Evolutionary conservation across 768 basidiomycete genomes (phyloP).

Genomic region (Mycena leptocephala): DNA sequence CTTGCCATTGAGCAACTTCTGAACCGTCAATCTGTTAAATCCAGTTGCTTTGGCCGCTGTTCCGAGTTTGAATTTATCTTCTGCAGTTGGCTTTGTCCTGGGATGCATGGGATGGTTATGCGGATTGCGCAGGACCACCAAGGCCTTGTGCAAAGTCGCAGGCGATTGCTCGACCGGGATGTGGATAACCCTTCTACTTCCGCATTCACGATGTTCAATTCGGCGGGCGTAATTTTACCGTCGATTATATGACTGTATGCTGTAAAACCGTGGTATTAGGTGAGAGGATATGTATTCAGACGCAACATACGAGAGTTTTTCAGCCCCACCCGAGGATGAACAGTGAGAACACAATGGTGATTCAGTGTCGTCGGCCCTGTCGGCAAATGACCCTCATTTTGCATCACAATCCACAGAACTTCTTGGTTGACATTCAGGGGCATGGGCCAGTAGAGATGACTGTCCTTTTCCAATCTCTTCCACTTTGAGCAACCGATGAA

Average conservation of each 20-base stretch:
- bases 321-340: conserved; percentile 9
- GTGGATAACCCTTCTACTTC: background rate
- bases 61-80: too few relatives aligned
- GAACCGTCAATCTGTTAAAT: too few relatives aligned
- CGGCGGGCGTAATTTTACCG: background rate
- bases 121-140: too few relatives aligned
- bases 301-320: conserved; percentile 13
- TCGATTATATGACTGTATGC: too few relatives aligned
- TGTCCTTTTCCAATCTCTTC: background rate
- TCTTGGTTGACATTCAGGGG: background rate
- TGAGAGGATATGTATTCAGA: too few relatives aligned
- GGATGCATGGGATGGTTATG: too few relatives aligned
- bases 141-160: too few relatives aligned
- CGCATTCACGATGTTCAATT: background rate
- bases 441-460: background rate
- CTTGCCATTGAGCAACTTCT: too few relatives aligned
- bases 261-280: too few relatives aligned
- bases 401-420: background rate
- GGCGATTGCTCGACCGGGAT: too few relatives aligned
- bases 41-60: too few relatives aligned
- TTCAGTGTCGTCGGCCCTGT: background rate
- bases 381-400: background rate
- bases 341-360: background rate
- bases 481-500: conserved; percentile 31
- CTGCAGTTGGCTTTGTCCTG: too few relatives aligned